phyloP scores from a whole-genome alignment of 345 rosid species.

The Dimocarpus longan region DNA sequence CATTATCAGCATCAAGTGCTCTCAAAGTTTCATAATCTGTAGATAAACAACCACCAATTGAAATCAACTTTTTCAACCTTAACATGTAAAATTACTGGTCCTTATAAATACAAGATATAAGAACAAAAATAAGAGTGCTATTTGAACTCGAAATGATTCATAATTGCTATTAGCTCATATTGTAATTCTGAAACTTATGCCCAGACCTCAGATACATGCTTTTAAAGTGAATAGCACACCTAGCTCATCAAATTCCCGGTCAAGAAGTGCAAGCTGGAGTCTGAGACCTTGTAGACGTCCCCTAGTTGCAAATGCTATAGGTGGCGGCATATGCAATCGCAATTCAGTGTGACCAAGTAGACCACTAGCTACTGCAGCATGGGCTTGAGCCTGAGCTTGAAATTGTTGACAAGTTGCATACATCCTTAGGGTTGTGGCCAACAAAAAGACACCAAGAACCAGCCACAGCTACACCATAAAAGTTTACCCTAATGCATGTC shows the following conservation, averaged over 20 bases:
- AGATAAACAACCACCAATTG: conserved; percentile 11
- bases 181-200: neutral
- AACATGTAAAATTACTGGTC: neutral
- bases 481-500: conserved; percentile 6
- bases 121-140: neutral
- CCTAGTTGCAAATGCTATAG: conserved; percentile 86
- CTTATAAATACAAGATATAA: neutral
- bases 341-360: conserved; percentile 86
- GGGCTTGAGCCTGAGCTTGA: conserved; percentile 95
- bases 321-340: conserved; percentile 88
- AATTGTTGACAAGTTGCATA: conserved; percentile 93
- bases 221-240: conserved; percentile 44
- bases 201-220: neutral
- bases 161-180: neutral
- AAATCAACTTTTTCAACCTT: neutral
- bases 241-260: conserved; percentile 90
- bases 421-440: conserved; percentile 92
- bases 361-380: conserved; percentile 85
- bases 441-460: conserved; percentile 84
- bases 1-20: conserved; percentile 84
- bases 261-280: conserved; percentile 96
- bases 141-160: neutral
- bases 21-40: conserved; percentile 94
- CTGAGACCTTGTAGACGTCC: conserved; percentile 93
- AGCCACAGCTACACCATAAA: conserved; percentile 73